Evolutionary conservation across 2,329 filamentous ascomycete genomes (phyloP).

Genomic region (Magnaporthiopsis rhizophila): DNA sequence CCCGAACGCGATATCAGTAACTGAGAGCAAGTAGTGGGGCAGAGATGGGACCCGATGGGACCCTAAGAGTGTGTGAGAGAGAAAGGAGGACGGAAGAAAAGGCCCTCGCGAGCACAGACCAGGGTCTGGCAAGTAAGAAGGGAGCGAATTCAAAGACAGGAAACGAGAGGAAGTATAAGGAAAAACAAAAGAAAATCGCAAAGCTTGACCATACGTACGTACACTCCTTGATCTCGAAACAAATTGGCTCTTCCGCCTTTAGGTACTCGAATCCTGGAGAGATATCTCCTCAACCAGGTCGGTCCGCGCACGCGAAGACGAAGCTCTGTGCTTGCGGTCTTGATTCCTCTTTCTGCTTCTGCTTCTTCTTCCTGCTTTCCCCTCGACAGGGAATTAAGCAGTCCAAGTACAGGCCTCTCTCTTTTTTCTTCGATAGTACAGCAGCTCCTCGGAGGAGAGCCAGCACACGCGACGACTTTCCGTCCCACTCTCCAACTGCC

Average conservation of each 20-base stretch:
- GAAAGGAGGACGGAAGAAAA: conserved; percentile 11
- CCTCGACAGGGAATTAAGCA: background rate
- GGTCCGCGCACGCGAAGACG: conserved; percentile 35
- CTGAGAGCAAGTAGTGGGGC: conserved; percentile 8
- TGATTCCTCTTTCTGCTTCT: conserved; percentile 1
- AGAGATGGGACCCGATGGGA: too few species aligned
- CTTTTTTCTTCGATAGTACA: background rate
- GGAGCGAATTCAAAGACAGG: conserved; percentile 5
- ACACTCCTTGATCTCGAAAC: conserved; percentile 36
- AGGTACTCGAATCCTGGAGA: background rate
- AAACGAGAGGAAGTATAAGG: conserved; percentile 13
- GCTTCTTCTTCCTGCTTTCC: background rate
- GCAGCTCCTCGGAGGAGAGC: background rate
- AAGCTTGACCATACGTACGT: conserved; percentile 44
- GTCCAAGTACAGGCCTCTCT: background rate
- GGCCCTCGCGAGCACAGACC: background rate
- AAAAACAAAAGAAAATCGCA: conserved; percentile 11
- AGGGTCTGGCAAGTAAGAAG: background rate
- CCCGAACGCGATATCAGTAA: conserved; percentile 15
- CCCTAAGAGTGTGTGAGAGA: background rate
- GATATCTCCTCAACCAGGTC: background rate
- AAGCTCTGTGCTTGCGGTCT: conserved; percentile 58
- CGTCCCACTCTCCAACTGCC: background rate
- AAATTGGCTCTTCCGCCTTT: conserved; percentile 13
- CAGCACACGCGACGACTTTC: background rate